Conservation (phyloP, 208 protist species). For the Acanthamoeba castellanii region DNA sequence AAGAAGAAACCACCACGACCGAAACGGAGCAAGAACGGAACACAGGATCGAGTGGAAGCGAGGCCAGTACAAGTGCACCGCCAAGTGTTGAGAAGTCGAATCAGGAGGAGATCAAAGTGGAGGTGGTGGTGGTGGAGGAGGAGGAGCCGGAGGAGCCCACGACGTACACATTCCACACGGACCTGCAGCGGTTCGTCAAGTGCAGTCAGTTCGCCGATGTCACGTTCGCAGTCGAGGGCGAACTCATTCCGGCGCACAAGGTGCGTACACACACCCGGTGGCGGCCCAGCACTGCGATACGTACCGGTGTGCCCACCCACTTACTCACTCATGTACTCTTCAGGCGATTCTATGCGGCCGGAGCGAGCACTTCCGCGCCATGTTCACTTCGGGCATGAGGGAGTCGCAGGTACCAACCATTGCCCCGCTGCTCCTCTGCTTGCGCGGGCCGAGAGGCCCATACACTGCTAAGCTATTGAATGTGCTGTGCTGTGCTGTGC, state of each 20-base stretch:
- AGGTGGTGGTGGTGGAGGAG: neutral
- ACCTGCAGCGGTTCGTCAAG: constrained; percentile 7
- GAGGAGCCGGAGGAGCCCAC: neutral
- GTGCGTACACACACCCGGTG: neutral
- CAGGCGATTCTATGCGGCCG: constrained; percentile 47
- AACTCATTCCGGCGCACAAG: constrained; percentile 46
- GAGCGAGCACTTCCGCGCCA: constrained; percentile 36
- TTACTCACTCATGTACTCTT: neutral
- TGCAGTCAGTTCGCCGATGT: neutral
- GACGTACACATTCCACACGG: neutral
- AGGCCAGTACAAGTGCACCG: too few species aligned
- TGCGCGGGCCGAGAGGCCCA: too few species aligned
- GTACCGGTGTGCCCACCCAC: neutral
- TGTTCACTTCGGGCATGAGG: constrained; percentile 66
- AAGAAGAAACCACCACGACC: too few species aligned
- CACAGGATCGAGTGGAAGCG: neutral
- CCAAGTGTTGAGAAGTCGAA: neutral
- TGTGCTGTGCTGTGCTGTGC: neutral
- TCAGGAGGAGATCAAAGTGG: neutral
- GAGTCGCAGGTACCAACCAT: constrained; percentile 60
- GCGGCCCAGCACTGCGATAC: neutral
- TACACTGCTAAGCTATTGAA: too few species aligned
- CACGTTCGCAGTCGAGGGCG: constrained; percentile 25
- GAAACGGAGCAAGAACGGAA: too few species aligned
- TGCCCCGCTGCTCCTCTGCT: too few species aligned